Percentiles rank a stretch among this genome's conserved stretches.
Evolutionary conservation across 805 yeast genomes (phyloP).

Genomic region (Candida cerambycidarum): DNA sequence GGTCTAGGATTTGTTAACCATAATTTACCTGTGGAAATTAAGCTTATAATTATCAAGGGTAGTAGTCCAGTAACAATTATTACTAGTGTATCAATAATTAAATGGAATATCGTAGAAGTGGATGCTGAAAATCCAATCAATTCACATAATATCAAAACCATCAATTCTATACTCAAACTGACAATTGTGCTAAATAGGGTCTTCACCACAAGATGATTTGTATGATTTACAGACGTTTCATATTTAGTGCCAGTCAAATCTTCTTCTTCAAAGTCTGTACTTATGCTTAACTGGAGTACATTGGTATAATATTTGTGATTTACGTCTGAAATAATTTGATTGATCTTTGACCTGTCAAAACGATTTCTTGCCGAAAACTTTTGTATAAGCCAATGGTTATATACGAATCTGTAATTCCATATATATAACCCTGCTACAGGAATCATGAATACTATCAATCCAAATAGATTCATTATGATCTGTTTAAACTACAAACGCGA

Average conservation of each 20-base stretch:
- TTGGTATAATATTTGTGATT: constrained; percentile 15
- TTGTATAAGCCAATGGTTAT: constrained; percentile 17
- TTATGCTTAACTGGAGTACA: not conserved
- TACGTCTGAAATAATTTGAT: constrained; percentile 11
- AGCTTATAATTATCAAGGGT: constrained; percentile 41
- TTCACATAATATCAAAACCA: constrained; percentile 38
- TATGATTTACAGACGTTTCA: constrained; percentile 5
- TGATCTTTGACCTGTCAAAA: constrained; percentile 21
- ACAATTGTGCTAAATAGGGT: constrained; percentile 28
- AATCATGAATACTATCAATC: constrained; percentile 4
- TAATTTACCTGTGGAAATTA: constrained; percentile 18
- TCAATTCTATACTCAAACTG: constrained; percentile 31
- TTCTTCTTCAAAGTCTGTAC: constrained; percentile 15
- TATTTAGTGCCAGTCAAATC: constrained; percentile 12
- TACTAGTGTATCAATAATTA: constrained; percentile 39
- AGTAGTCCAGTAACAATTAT: constrained; percentile 40
- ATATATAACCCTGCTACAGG: constrained; percentile 1
- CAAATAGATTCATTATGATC: constrained; percentile 3
- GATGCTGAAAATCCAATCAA: constrained; percentile 15
- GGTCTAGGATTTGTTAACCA: not conserved
- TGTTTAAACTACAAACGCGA: not conserved
- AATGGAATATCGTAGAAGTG: constrained; percentile 33
- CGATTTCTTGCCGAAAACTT: constrained; percentile 14
- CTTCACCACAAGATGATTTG: constrained; percentile 6
- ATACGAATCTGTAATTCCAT: constrained; percentile 12